Base-by-base conservation (phyloP, 495 filamentous ascomycete genomes). In the Oidiodendron maius region DNA sequence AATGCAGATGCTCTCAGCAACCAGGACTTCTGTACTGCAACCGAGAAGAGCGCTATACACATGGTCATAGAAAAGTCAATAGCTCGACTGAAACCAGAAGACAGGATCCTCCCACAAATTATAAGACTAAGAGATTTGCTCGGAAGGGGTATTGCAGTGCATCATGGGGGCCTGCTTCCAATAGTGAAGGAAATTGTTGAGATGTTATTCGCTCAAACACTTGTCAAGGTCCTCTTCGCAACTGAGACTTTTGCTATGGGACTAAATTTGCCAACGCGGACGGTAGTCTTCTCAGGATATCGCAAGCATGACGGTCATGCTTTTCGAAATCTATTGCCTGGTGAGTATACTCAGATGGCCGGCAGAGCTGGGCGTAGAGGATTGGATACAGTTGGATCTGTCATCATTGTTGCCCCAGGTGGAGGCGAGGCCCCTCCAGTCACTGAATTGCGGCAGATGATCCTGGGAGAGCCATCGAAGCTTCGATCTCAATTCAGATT, bases 191-290 rank as follows among this genome's bases (percentile, higher is more conserved):
- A 98, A 66, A 78, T 96, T 24, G 93, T 98, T 4, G 93, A 98
- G 68, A 96, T 98, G 47, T 67, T 98, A 20, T 98, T 98, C 59
- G 93, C 93, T 0, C 87, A 83, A 61, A 93, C 91, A 0, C 63
- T 98, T 45, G 94, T 98, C 24, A 98, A 97, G 64, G 85, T 97
- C 12, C 76, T 98, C 13, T 98, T 98, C 59, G 93, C 93, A 1
- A 98, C 93, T 0, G 93, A 98, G 63, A 98, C 93, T 0, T 98
- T 98, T 65, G 93, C 93, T 23, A 98, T 98, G 93, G 93, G 93
- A 30, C 69, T 98, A 17, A 98, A 98, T 58, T 68, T 98, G 46
- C 93, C 93, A 12, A 98, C 93, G 6, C 78, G 93, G 53, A 98
- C 93, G 1, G 93, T 98, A 2, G 91, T 96, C 9, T 98, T 98